Base-by-base conservation (phyloP, 306 rosid species). In the Prinsepia uniflora region DNA sequence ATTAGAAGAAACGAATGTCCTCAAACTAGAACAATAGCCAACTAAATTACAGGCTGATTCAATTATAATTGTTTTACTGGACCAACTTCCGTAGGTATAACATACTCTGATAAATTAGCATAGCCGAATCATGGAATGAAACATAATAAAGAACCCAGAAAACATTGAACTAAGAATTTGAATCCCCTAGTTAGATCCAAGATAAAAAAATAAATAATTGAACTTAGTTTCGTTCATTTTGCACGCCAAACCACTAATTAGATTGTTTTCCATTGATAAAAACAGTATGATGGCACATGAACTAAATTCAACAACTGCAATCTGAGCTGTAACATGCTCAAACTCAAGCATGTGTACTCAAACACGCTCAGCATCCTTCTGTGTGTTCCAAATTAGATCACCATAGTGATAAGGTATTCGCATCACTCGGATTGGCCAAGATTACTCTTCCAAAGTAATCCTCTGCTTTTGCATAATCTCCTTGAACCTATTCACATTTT, bases 401-500 rank as follows among this genome's bases (percentile, higher is more conserved):
- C 87, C 96, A 90, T 7, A 80, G 80, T 9, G 89, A 84, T 47
- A 90, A 41, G 70, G 76, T 61, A 72, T 71, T 70, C 45, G 83
- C 91, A 80, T 92, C 96, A 63, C 64, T 67, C 18, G 96, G 93
- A 59, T 82, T 80, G 30, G 82, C 86, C 77, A 90, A 80, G 44
- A 90, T 84, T 0, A 97, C 91, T 73, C 97, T 93, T 66, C 76
- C 90, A 66, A 83, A 81, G 42, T 82, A 90, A 82, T 85, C 93
- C 68, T 86, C 82, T 39, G 96, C 96, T 80, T 86, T 88, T 10
- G 40, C 41, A 67, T 72, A 84, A 65, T 93, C 98, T 80, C 84
- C 90, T 68, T 84, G 63, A 40, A 86, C 89, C 96, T 88, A 63
- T 72, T 76, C 34, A 34, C 58, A 74, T 24, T 24, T 24, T 24